Conservation (phyloP, 805 yeast genomes). For the Ogataea parapolymorpha region DNA sequence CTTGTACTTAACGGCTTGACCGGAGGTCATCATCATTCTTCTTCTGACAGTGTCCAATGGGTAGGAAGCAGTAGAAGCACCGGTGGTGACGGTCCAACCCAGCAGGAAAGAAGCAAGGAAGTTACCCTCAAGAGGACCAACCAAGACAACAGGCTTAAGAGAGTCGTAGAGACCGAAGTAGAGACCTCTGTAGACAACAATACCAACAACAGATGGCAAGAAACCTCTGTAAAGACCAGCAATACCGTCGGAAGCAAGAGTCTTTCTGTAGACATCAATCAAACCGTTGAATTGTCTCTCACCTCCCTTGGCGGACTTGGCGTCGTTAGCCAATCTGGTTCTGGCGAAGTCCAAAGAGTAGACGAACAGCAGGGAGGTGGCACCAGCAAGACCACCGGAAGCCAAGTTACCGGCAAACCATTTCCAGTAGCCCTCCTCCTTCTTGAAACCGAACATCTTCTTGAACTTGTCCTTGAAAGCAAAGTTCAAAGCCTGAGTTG, state of each 20-base stretch:
- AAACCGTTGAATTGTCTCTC: slow-evolving; percentile 97
- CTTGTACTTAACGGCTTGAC: slow-evolving; percentile 94
- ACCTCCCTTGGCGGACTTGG: slow-evolving; percentile 88
- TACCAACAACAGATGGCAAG: slow-evolving; percentile 98
- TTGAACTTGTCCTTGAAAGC: slow-evolving; percentile 98
- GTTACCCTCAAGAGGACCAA: slow-evolving; percentile 91
- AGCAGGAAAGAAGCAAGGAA: slow-evolving; percentile 93
- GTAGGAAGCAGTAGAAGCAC: slow-evolving; percentile 98
- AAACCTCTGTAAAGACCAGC: slow-evolving; percentile 99
- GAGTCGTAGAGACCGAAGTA: slow-evolving; percentile 98
- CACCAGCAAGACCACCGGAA: slow-evolving; percentile 99
- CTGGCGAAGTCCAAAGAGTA: slow-evolving; percentile 98
- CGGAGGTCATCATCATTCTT: slow-evolving; percentile 99
- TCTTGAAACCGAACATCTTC: slow-evolving; percentile 94
- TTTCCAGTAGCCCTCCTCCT: slow-evolving; percentile 86
- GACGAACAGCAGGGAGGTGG: slow-evolving; percentile 87
- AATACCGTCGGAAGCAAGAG: slow-evolving; percentile 92
- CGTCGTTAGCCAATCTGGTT: slow-evolving; percentile 98
- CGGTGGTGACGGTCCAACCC: slow-evolving; percentile 98
- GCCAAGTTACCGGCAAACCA: slow-evolving; percentile 99
- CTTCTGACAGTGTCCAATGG: slow-evolving; percentile 99
- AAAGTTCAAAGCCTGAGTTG: slow-evolving; percentile 97
- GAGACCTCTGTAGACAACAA: slow-evolving; percentile 97
- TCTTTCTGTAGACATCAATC: slow-evolving; percentile 93
- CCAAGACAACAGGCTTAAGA: slow-evolving; percentile 89